Evolutionary conservation across 768 basidiomycete species (phyloP), one percentile per base, ranked within the genome.

Genomic region (Pulveroboletus ravenelii): DNA sequence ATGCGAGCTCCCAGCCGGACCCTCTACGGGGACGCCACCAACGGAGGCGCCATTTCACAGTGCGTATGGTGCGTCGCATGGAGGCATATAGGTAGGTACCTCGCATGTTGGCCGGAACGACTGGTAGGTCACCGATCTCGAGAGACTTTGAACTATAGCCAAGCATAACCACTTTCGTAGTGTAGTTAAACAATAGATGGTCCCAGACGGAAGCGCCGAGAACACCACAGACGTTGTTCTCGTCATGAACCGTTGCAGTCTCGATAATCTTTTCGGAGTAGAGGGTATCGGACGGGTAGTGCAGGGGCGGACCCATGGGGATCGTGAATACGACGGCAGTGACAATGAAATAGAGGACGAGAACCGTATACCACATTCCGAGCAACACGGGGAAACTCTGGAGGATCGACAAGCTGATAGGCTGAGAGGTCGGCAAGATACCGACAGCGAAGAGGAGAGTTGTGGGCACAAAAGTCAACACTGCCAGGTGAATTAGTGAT

Each of bases 91-190:
- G 78, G 58, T 67, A 65, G 5, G 82, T 75, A 0, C 78, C 74
- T 29, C 93, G 87, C 81, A 92, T 84, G 58, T 78, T 66, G 1
- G 75, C 80, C 1, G 87, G 80, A 9, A 93, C 78, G 47, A 94
- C 82, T 6, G 93, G 93, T 29, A 96, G 72, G 63, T 96, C 92
- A 52, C 84, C 90, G 18, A 92, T 89, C 57, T 95, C 89, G 41
- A 95, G 77, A 51, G 79, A 85, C 49, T 79, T 76, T 2, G 85
- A 75, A 2, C 74, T 75, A 67, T 90, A 82, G 3, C 91, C 93
- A 37, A 93, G 81, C 79, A 84, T 82, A 48, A 94, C 81, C 13
- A 96, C 89, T 53, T 86, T 84, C 1, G 91, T 93, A 34, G 87
- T 90, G 65, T 92, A 93, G 14, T 82, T 82, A 68, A 96, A 96